Conservation (phyloP, 2,329 filamentous ascomycete species). For the Arthrobotrys entomopaga region DNA sequence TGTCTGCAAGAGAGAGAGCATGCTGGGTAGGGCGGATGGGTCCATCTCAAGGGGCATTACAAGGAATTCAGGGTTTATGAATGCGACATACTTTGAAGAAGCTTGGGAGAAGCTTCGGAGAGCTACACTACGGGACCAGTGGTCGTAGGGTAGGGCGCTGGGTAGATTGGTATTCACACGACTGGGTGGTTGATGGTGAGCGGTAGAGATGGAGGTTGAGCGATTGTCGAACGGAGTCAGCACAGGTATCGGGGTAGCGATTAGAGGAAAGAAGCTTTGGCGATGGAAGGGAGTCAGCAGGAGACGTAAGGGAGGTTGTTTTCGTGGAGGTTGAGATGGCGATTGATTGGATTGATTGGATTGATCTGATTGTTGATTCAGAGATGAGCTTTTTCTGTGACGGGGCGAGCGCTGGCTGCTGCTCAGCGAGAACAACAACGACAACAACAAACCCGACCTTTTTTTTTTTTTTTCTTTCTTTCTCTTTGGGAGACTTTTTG, state of each 20-base stretch:
- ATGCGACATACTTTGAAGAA: conserved; percentile 28
- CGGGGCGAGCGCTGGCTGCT: too few species aligned
- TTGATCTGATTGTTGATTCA: too few species aligned
- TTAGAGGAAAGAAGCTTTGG: neutral
- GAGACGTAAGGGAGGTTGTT: conserved; percentile 29
- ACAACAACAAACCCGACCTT: too few species aligned
- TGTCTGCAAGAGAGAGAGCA: conserved; percentile 22
- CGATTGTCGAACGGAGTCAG: conserved; percentile 4
- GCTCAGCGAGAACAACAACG: too few species aligned
- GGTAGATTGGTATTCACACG: conserved; percentile 15
- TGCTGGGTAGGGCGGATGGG: conserved; percentile 18
- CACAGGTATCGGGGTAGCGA: neutral
- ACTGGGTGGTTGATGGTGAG: neutral
- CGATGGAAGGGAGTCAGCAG: neutral
- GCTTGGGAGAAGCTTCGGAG: conserved; percentile 13
- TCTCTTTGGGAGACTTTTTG: neutral
- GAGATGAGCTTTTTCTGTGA: too few species aligned
- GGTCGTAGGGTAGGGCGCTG: neutral
- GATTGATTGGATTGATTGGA: too few species aligned
- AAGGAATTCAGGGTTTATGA: conserved; percentile 27
- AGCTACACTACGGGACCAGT: neutral
- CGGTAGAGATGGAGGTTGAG: neutral
- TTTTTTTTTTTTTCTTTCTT: too few species aligned
- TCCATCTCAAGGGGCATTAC: conserved; percentile 32
- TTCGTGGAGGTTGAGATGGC: neutral